Conservation (phyloP, 371 early-diverging fungal species). For the Rhizomucor miehei region DNA sequence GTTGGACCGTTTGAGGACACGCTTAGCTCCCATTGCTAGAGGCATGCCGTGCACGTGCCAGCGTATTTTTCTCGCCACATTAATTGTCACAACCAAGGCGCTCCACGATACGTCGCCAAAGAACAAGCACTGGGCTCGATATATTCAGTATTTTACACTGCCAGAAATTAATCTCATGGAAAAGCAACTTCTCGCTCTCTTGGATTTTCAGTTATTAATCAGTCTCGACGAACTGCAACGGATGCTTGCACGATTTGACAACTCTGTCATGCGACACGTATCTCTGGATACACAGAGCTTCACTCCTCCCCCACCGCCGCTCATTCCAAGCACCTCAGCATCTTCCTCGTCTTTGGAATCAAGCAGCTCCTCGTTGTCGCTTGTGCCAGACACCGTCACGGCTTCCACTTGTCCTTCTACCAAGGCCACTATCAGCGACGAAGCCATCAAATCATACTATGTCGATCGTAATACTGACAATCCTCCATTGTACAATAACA, state of each 20-base stretch:
- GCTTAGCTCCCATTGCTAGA: conserved; percentile 51
- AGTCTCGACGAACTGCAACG: conserved; percentile 9
- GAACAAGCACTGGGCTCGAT: conserved; percentile 75
- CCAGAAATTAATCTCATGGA: conserved; percentile 83
- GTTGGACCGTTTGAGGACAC: conserved; percentile 49
- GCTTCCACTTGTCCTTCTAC: background rate
- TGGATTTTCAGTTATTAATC: conserved; percentile 23
- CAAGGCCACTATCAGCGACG: background rate
- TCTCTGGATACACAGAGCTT: background rate
- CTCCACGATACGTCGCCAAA: conserved; percentile 74
- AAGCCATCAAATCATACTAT: background rate
- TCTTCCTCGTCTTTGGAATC: background rate
- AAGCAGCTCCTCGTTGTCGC: background rate
- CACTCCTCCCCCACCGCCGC: background rate
- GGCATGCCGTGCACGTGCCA: conserved; percentile 80
- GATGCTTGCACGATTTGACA: conserved; percentile 6
- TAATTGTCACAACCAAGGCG: conserved; percentile 69
- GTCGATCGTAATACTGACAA: background rate
- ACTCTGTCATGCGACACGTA: background rate
- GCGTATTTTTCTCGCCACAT: conserved; percentile 72
- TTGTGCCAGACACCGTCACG: background rate
- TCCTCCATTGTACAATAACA: background rate
- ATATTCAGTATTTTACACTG: conserved; percentile 62
- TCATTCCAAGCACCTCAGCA: background rate
- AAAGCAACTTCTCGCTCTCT: conserved; percentile 68